Evolutionary conservation across 176 grass and related monocot genomes (phyloP), one percentile per base, ranked within the genome.

Genomic region (Phragmites australis): DNA sequence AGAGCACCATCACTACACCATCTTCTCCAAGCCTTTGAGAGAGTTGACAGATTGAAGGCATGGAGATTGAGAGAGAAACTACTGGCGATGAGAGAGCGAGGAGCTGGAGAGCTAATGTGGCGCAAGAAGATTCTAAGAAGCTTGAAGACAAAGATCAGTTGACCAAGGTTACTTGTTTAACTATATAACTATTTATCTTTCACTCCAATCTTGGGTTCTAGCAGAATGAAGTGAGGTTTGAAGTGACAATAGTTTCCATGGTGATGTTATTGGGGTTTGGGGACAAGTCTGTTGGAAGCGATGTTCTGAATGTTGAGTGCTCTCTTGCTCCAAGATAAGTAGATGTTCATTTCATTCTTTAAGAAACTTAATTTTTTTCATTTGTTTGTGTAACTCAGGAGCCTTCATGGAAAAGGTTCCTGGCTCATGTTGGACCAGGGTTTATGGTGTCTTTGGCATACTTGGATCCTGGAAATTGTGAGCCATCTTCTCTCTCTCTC

Each of bases 371-470:
- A n/a, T n/a, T n/a, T 26, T 9, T 7, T 45, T 12, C 50, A 42
- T 49, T 14, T 67, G 8, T 12, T 12, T 40, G 27, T 83, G n/a
- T 74, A 22, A 48, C 31, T 32, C 79, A 98, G 95, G 78, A 87
- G 37, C 62, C 88, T 25, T 81, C 81, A 79, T 94, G 92, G 92
- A 93, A 86, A 73, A 90, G 71, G 78, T 94, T 98, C 68, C 60
- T 94, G 30, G 47, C 75, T 41, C 95, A 98, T 87, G 78, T 98
- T 76, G 95, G 95, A 17, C 95, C 95, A 13, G 95, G 95, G 50
- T 94, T 98, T 84, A 91, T 98, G 65, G 92, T 98, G 48, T 98
- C 92, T 64, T 37, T 98, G 52, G 95, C 92, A 65, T 98, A 98
- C 54, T 65, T 98, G 42, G 95, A 98, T 86, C 95, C 95, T 57